These are phyloP conservation scores for Nitzschia inconspicua DNA, from an alignment of 108 stramenopile genomes.

Conservation along the genomic window DNA sequence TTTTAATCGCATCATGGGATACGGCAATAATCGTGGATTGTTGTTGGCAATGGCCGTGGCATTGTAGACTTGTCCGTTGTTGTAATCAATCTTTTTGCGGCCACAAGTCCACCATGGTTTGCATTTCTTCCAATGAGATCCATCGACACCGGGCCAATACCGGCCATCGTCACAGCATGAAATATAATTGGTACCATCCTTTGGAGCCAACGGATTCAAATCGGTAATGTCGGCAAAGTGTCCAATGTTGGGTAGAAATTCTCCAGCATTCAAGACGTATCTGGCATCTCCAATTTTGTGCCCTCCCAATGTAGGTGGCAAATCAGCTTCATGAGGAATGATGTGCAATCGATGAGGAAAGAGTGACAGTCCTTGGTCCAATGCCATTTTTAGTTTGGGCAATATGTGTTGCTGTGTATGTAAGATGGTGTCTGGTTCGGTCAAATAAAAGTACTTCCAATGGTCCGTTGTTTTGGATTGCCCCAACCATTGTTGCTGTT, in stretches of 20 bases:
- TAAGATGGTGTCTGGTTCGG: constrained; percentile 14
- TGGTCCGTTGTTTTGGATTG: too few relatives aligned
- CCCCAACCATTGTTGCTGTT: neutral
- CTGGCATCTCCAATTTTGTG: too few relatives aligned
- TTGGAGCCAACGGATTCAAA: neutral
- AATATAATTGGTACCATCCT: neutral
- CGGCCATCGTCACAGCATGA: neutral
- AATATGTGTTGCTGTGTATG: neutral
- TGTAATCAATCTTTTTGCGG: neutral
- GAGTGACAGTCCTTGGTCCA: constrained; percentile 6
- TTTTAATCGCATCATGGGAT: neutral
- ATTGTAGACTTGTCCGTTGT: neutral
- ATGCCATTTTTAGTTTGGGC: neutral
- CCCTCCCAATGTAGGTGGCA: too few relatives aligned
- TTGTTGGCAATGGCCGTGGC: neutral
- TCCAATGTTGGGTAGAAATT: neutral
- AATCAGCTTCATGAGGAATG: constrained; percentile 15
- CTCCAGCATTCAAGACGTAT: neutral
- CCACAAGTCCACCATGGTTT: neutral
- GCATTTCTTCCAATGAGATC: neutral
- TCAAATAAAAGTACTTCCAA: constrained; percentile 17
- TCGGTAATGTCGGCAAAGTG: constrained; percentile 3
- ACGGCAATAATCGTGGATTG: neutral
- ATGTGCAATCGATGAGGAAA: constrained; percentile 23
- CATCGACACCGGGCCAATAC: neutral